Base-by-base conservation (phyloP, 805 yeast species). In the Wickerhamia fluorescens region DNA sequence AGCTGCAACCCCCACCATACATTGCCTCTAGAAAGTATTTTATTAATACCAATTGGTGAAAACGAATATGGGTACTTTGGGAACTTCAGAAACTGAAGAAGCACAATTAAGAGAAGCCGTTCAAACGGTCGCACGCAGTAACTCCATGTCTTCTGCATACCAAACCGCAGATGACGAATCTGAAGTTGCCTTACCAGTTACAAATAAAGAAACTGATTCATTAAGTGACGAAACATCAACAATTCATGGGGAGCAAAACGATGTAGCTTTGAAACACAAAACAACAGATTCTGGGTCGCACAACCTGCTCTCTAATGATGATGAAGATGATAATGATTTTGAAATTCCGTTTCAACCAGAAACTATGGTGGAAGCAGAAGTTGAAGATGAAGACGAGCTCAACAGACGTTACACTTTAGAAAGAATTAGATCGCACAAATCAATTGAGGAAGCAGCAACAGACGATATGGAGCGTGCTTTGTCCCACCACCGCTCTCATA, bases 61-160 rank as follows among this genome's bases (percentile, higher is more conserved):
- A n/a, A n/a, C n/a, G n/a, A n/a, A n/a, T n/a, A 58, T 59, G 64
- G 63, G 54, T 5, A 25, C 53, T n/a, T 53, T 60, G 24, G 64
- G 66, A 7, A 49, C 63, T 6, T 47, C 59, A 4, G 23, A 42
- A 16, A 28, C 40, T 9, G 65, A 59, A 29, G 61, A 56, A 33
- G 44, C 38, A 6, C 41, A 38, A 10, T 37, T 56, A 25, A 39
- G 57, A 24, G 42, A 45, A n/a, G 27, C 29, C 34, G 24, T 29
- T 23, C 30, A 35, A 32, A 35, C 24, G 25, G 35, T 34, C 10
- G 33, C 19, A 29, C 35, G 34, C 16, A 45, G 61, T 2, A 27
- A 36, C 24, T 49, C 58, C 5, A 47, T 44, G 2, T 36, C 51
- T 10, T 51, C 60, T 1, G 59, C 56, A 2, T 58, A 56, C 41